A percentile compares a stretch with the other conserved stretches of the same genome.
Evolutionary conservation across 1,284 basidiomycete genomes (phyloP).

Genomic region (Moesziomyces antarcticus): DNA sequence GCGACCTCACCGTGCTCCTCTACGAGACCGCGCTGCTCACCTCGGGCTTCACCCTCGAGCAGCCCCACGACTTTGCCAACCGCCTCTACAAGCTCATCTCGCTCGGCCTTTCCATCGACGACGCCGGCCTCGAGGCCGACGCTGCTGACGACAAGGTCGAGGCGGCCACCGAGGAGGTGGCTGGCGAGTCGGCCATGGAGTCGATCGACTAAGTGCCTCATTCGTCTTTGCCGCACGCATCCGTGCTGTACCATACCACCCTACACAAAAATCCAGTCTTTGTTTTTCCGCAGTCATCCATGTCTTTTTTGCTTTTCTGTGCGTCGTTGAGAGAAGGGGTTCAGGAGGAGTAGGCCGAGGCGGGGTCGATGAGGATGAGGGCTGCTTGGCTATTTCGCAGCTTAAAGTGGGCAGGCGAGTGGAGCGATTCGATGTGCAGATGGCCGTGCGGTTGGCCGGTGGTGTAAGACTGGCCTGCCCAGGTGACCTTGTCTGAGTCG

Average conservation of each 20-base stretch:
- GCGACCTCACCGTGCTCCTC: slow-evolving; percentile 92
- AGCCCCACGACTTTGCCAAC: slow-evolving; percentile 92
- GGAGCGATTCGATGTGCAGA: slow-evolving; percentile 1
- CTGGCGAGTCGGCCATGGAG: slow-evolving; percentile 67
- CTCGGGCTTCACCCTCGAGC: slow-evolving; percentile 85
- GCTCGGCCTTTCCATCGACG: slow-evolving; percentile 73
- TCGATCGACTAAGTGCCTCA: slow-evolving; percentile 60
- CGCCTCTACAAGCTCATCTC: slow-evolving; percentile 98
- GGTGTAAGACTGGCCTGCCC: slow-evolving; percentile 14
- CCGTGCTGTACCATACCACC: not conserved
- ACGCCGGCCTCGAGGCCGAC: slow-evolving; percentile 47
- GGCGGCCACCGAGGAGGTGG: slow-evolving; percentile 52
- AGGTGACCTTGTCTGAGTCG: slow-evolving; percentile 6
- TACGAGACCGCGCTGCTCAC: slow-evolving; percentile 92
- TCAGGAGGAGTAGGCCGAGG: not conserved
- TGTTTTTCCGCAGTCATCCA: not conserved
- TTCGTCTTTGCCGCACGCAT: not conserved
- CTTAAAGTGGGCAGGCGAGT: not conserved
- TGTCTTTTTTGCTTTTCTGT: not conserved
- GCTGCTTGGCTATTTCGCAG: slow-evolving; percentile 8
- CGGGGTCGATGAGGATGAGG: slow-evolving; percentile 8
- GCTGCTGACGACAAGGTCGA: slow-evolving; percentile 45
- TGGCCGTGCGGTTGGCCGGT: slow-evolving; percentile 5
- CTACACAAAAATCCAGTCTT: not conserved
- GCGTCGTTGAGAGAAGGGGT: not conserved